phyloP scores from a whole-genome alignment of 2,329 filamentous ascomycete species.

The Sporothrix protearum region DNA sequence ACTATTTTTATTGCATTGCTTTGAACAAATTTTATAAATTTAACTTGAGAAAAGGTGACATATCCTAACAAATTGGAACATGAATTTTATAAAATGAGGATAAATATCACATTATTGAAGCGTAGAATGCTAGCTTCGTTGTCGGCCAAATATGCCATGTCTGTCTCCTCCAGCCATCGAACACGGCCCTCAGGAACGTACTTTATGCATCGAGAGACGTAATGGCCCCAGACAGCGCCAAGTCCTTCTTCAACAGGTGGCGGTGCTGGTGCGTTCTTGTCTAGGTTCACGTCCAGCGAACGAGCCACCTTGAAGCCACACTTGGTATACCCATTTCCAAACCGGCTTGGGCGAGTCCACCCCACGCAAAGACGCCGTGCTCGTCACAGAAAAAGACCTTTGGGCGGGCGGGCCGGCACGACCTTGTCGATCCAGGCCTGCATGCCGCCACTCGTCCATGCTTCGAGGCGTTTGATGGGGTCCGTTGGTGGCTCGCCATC shows the following conservation, averaged over 20 bases:
- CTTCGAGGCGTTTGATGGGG: slow-evolving; percentile 1
- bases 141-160: too few species aligned
- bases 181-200: neutral
- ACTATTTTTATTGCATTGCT: too few species aligned
- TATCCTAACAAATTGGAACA: too few species aligned
- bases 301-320: neutral
- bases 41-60: too few species aligned
- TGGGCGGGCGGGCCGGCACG: neutral
- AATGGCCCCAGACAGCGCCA: neutral
- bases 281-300: neutral
- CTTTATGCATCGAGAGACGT: neutral
- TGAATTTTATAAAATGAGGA: too few species aligned
- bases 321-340: neutral
- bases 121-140: too few species aligned
- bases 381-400: neutral
- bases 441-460: neutral
- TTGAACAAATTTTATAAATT: too few species aligned
- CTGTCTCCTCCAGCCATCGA: too few species aligned
- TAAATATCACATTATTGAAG: too few species aligned
- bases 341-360: neutral
- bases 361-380: neutral
- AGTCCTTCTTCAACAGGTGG: neutral
- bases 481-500: neutral
- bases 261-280: neutral
- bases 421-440: slow-evolving; percentile 4